Evolutionary conservation across 345 rosid species (phyloP), one percentile per base, ranked within the genome.

Genomic region (Salix caprea): DNA sequence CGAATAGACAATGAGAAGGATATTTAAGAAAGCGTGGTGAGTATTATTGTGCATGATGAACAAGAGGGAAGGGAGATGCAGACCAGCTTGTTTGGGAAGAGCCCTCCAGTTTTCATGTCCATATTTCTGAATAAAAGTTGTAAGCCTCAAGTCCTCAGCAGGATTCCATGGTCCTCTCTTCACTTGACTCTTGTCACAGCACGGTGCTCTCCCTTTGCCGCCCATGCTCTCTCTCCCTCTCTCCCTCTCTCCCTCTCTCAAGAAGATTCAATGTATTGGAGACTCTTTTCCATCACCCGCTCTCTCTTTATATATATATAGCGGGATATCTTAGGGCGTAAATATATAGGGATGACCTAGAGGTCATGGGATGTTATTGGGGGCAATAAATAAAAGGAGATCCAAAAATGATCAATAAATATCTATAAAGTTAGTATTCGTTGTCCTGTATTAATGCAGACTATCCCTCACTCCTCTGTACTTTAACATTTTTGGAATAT

Each of bases 81-180:
- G 12, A 94, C 98, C 97, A 61, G 99, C 97, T 82, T 86, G 92
- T 75, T 87, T 92, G 19, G 99, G 99, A 60, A 95, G 94, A 78
- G 97, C 85, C 73, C 99, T 88, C 99, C 99, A 95, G 67, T 95
- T 95, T 1, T 86, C 89, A 78, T 95, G 99, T 34, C 99, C 99
- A 81, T 90, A 82, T 71, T 87, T 89, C 81, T 90, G 96, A 76
- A 95, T 88, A 65, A 90, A 92, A 78, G 93, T 71, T 82, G 89
- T 84, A 75, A 95, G 99, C 77, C 83, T 89, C 69, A 90, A 74
- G 83, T 95, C 99, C 81, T 95, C 99, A 6, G 86, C 87, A 60
- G 97, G 91, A 50, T 93, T 92, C 99, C 99, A 94, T 77, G 99
- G 94, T 30, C 99, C 99, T 89, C 88, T 92, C 83, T 90, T 95